A percentile compares a stretch with the other conserved stretches of the same genome.
phyloP scores from a whole-genome alignment of 2,329 filamentous ascomycete species.

The Boeremia exigua region DNA sequence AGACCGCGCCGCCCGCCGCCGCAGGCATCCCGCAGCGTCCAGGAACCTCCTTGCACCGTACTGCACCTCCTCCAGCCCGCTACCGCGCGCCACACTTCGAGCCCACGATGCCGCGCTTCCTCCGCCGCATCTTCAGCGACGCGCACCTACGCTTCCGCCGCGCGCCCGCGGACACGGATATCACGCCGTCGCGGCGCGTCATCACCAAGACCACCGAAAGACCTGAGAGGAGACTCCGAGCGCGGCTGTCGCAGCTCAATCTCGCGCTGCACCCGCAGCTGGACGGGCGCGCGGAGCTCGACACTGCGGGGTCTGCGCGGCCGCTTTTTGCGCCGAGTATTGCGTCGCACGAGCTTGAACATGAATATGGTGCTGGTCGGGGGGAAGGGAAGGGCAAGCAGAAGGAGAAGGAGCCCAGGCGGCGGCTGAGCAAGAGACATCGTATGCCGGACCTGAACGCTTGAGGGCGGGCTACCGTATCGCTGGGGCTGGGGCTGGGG shows the following conservation, averaged over 20 bases:
- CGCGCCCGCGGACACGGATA: slow-evolving; percentile 19
- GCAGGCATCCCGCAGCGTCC: too few species aligned
- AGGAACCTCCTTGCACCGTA: too few species aligned
- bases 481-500: not conserved
- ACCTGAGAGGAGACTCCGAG: slow-evolving; percentile 18
- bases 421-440: slow-evolving; percentile 31
- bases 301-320: slow-evolving; percentile 23
- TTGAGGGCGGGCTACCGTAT: not conserved
- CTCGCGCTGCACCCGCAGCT: slow-evolving; percentile 17
- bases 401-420: slow-evolving; percentile 16
- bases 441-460: slow-evolving; percentile 21
- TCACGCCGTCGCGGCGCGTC: slow-evolving; percentile 32
- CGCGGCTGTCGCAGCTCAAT: slow-evolving; percentile 20
- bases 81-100: too few species aligned
- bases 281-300: slow-evolving; percentile 14
- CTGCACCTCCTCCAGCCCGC: too few species aligned
- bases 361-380: slow-evolving; percentile 4
- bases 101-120: slow-evolving; percentile 29
- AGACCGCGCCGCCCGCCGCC: too few species aligned
- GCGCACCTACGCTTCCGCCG: slow-evolving; percentile 23
- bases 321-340: slow-evolving; percentile 26
- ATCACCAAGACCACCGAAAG: slow-evolving; percentile 21
- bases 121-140: slow-evolving; percentile 31
- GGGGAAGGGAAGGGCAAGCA: too few species aligned
- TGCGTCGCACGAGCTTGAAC: slow-evolving; percentile 14